Conservation (phyloP, 495 filamentous ascomycete species). For the Penicillium taxi region DNA sequence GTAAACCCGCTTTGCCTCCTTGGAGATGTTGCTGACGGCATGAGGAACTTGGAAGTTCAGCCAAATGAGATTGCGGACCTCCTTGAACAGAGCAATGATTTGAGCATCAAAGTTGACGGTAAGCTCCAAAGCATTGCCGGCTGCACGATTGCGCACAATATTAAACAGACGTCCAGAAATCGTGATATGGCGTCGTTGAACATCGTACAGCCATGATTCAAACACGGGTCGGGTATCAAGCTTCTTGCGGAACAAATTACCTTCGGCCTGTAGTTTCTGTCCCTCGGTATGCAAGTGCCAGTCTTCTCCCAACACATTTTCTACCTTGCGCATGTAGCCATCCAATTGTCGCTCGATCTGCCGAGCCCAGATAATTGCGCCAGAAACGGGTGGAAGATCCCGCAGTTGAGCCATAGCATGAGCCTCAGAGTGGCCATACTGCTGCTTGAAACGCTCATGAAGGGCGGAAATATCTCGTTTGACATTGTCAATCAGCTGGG, state of each 20-base stretch:
- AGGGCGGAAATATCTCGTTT: slow-evolving; percentile 88
- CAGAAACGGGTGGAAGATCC: slow-evolving; percentile 89
- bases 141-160: slow-evolving; percentile 76
- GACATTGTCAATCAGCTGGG: slow-evolving; percentile 92
- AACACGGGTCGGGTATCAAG: slow-evolving; percentile 89
- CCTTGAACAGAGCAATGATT: slow-evolving; percentile 95
- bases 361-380: slow-evolving; percentile 91
- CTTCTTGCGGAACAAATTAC: slow-evolving; percentile 88
- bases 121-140: slow-evolving; percentile 78
- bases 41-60: slow-evolving; percentile 88
- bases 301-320: slow-evolving; percentile 85
- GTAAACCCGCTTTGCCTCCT: slow-evolving; percentile 94
- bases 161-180: slow-evolving; percentile 89
- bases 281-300: slow-evolving; percentile 93
- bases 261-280: slow-evolving; percentile 83
- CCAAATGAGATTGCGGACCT: slow-evolving; percentile 95
- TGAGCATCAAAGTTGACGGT: slow-evolving; percentile 94
- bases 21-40: slow-evolving; percentile 86
- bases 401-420: slow-evolving; percentile 95
- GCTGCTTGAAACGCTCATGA: slow-evolving; percentile 96
- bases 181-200: slow-evolving; percentile 73
- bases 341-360: slow-evolving; percentile 95
- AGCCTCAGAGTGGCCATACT: slow-evolving; percentile 95
- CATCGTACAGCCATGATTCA: slow-evolving; percentile 89
- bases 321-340: slow-evolving; percentile 95